Evolutionary conservation across 768 basidiomycete species (phyloP).

Genomic region (Plicaturopsis crispa): DNA sequence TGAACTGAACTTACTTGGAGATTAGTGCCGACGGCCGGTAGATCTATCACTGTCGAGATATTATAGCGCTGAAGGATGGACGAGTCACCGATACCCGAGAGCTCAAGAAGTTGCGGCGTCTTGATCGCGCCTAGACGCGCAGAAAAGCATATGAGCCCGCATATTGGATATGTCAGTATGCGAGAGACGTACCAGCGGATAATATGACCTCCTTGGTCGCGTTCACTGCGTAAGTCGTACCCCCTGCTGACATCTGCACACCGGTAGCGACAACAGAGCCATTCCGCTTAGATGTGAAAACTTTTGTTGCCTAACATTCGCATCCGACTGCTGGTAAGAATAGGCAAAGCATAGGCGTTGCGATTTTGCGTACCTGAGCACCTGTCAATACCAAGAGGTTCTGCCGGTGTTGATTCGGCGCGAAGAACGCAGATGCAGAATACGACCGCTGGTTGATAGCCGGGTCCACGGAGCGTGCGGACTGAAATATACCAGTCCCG

Average conservation of each 20-base stretch:
- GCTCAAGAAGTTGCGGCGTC: conserved; percentile 40
- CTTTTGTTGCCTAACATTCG: conserved; percentile 10
- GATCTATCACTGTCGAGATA: conserved; percentile 24
- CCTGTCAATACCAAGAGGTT: conserved; percentile 21
- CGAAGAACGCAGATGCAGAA: conserved; percentile 18
- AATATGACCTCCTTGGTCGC: conserved; percentile 44
- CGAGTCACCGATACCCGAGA: conserved; percentile 43
- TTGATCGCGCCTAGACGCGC: conserved; percentile 22
- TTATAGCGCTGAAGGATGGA: conserved; percentile 21
- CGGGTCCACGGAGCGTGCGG: conserved; percentile 14
- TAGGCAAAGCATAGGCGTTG: too few relatives aligned
- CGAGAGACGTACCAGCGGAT: conserved; percentile 22
- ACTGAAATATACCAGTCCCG: conserved; percentile 2
- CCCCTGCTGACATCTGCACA: conserved; percentile 30
- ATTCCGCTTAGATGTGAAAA: conserved; percentile 10
- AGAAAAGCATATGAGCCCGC: not conserved
- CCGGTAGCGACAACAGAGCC: conserved; percentile 27
- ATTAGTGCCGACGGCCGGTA: conserved; percentile 35
- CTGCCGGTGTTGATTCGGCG: conserved; percentile 16
- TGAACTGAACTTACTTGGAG: conserved; percentile 31
- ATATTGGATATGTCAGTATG: too few relatives aligned
- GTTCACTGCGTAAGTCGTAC: conserved; percentile 22
- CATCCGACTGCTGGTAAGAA: too few relatives aligned
- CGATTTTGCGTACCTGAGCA: conserved; percentile 14
- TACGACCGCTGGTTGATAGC: conserved; percentile 17